Base-by-base conservation (phyloP, 257 asterid genomes). In the Verbascum thapsus region DNA sequence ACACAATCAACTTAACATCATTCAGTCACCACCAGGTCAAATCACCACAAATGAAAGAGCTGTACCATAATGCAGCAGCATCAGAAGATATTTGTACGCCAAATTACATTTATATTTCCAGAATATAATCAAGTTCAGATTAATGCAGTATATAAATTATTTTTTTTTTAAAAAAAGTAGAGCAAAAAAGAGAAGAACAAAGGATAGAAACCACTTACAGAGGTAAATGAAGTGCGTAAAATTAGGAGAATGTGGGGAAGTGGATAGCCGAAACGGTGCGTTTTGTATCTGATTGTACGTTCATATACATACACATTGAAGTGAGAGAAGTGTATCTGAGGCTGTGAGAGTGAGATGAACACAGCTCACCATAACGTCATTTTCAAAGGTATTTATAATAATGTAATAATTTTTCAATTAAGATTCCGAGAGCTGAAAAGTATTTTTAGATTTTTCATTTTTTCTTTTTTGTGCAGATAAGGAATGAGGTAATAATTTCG, bases 331-430 rank as follows among this genome's bases (percentile, higher is more conserved):
- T 12, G 30, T 59, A 35, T 3, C 13, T 53, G n/a, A n/a, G 18
- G 0, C 8, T 19, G 34, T 18, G 72, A 61, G 74, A 52, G 58
- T 11, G 57, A 47, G 45, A 34, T 13, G 22, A 55, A 26, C 48
- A 51, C 15, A 43, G 70, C 34, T 15, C 1, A 39, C 20, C 65
- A 40, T 62, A 65, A 69, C 65, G 82, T 65, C 72, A 17, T 69
- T 64, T 64, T 70, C 68, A 26, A 26, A 26, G 32, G 32, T 26
- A 26, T 26, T 2, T 26, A 26, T 26, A 26, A 26, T 26, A 26
- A 26, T 26, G 32, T 26, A 1, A 2, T 5, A 26, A 26, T 26
- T 53, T 10, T 2, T n/a, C n/a, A n/a, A n/a, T n/a, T n/a, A n/a
- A 18, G 35, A 41, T 37, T 12, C 40, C 16, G 38, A 16, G n/a